Evolutionary conservation across 306 rosid species (phyloP).

Genomic region (Gynostemma pentaphyllum): DNA sequence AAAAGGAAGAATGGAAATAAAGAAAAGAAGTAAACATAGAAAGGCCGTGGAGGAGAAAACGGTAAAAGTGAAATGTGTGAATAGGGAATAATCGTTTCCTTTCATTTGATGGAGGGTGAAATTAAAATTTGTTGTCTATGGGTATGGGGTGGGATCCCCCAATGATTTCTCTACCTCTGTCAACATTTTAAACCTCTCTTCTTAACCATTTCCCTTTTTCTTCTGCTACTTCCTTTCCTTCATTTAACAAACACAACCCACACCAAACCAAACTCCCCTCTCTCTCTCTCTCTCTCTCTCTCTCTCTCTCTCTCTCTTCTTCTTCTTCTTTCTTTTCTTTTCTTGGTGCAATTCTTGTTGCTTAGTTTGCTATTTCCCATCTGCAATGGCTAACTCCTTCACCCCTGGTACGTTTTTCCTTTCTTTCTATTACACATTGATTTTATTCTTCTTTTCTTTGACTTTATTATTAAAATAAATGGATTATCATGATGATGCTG

Average conservation of each 20-base stretch:
- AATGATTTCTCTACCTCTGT: background rate
- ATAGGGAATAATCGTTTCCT: background rate
- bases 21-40: background rate
- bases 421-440: background rate
- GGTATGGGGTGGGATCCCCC: no score
- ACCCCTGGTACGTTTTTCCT: background rate
- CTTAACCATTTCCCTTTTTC: background rate
- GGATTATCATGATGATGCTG: background rate
- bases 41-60: background rate
- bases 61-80: background rate
- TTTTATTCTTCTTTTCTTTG: background rate
- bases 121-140: slow-evolving; percentile 3
- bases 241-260: background rate
- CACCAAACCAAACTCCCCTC: background rate
- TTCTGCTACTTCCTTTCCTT: background rate
- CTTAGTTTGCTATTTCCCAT: background rate
- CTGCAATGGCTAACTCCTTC: slow-evolving; percentile 1
- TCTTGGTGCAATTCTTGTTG: slow-evolving; percentile 6
- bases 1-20: background rate
- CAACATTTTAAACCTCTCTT: background rate
- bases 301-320: background rate
- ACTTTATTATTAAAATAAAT: no score
- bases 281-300: background rate
- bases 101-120: no score
- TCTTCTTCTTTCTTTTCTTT: no score